Conservation (phyloP, 75 land plant species). For the Picea sitchensis region DNA sequence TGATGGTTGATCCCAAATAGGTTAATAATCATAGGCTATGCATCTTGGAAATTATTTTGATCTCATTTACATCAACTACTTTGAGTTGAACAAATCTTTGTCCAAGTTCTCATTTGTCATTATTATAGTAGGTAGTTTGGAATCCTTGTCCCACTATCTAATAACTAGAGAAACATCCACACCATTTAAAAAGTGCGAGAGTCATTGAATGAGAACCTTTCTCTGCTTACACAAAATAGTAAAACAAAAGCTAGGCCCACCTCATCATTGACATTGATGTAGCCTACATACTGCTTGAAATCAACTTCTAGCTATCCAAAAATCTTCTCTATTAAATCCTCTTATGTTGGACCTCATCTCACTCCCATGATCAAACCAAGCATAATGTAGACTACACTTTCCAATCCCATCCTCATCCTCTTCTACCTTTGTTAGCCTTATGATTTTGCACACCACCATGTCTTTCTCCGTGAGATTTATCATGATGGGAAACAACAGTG, state of each 20-base stretch:
- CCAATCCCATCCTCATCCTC: background rate
- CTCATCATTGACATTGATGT: constrained; percentile 73
- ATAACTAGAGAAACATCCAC: no score
- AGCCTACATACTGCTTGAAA: constrained; percentile 83
- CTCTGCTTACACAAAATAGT: constrained; percentile 87
- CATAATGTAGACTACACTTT: background rate
- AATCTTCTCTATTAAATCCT: constrained; percentile 57
- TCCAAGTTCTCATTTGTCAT: no score
- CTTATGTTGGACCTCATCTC: constrained; percentile 8
- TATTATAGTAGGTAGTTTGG: no score
- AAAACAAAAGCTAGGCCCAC: constrained; percentile 77
- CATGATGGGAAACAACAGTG: no score
- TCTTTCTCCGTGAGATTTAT: no score
- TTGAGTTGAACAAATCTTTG: no score
- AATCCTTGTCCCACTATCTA: no score
- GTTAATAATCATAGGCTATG: no score
- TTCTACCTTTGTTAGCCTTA: background rate
- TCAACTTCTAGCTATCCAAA: constrained; percentile 79
- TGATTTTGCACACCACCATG: background rate
- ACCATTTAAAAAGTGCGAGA: constrained; percentile 84
- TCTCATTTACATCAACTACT: no score
- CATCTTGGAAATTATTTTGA: no score
- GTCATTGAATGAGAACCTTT: constrained; percentile 49
- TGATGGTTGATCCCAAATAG: no score
- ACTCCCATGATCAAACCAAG: background rate